Evolutionary conservation across 2,329 filamentous ascomycete genomes (phyloP).

Genomic region (Neophaeococcomyces aloes): DNA sequence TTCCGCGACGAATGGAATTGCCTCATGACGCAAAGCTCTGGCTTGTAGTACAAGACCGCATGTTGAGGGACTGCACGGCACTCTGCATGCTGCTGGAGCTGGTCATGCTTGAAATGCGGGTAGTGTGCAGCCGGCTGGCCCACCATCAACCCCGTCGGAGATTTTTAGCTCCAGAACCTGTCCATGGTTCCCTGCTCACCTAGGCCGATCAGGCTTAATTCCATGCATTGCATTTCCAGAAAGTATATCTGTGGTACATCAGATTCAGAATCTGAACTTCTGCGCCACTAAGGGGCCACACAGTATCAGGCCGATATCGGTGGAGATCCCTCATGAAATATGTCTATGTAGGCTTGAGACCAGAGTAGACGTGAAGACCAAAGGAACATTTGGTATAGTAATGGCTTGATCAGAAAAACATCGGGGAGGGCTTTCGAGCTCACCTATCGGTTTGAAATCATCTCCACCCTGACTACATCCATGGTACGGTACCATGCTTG

Average conservation of each 20-base stretch:
- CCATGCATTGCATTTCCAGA: neutral
- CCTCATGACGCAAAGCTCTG: slow-evolving; percentile 6
- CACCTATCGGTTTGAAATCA: slow-evolving; percentile 2
- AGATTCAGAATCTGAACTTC: neutral
- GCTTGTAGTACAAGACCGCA: slow-evolving; percentile 6
- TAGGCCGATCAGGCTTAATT: neutral
- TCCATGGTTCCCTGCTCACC: neutral
- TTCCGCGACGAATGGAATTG: slow-evolving; percentile 3
- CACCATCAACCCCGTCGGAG: slow-evolving; percentile 7
- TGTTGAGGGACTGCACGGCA: slow-evolving; percentile 5
- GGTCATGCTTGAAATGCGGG: slow-evolving; percentile 8
- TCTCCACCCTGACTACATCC: neutral
- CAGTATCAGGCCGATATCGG: slow-evolving; percentile 4
- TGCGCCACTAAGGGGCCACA: neutral
- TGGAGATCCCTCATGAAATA: neutral
- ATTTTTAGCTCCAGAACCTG: slow-evolving; percentile 1
- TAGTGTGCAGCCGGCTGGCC: slow-evolving; percentile 1
- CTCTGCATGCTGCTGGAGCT: slow-evolving; percentile 7
- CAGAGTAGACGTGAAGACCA: neutral
- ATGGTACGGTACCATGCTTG: too few relatives aligned
- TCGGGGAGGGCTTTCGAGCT: slow-evolving; percentile 8
- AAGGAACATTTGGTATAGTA: neutral
- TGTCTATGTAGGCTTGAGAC: neutral
- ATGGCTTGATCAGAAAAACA: neutral
- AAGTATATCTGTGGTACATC: slow-evolving; percentile 9